Conservation (phyloP, 2,329 filamentous ascomycete genomes). For the Beauveria rudraprayagi region DNA sequence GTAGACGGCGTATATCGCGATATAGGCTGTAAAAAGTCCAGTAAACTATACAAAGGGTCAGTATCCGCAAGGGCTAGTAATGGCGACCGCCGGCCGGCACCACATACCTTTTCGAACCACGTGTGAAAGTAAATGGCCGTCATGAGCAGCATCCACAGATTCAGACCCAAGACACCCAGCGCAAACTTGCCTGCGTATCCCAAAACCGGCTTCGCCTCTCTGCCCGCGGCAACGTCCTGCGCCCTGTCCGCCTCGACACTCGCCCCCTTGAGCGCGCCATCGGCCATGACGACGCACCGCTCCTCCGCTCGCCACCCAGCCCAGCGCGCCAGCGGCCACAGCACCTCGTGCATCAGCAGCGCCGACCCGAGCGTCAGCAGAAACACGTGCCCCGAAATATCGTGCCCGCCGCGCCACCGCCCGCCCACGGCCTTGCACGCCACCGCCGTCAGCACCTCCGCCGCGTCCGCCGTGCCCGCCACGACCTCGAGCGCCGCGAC, state of each 20-base stretch:
- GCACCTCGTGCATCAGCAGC: conserved; percentile 74
- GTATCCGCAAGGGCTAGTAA: background rate
- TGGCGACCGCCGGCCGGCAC: no score
- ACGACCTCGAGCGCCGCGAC: conserved; percentile 40
- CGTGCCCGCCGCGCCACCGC: conserved; percentile 84
- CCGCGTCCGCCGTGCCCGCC: conserved; percentile 37
- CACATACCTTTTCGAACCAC: conserved; percentile 85
- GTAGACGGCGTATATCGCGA: conserved; percentile 42
- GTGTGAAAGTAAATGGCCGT: conserved; percentile 98
- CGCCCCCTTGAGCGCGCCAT: conserved; percentile 57
- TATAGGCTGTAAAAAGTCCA: conserved; percentile 40
- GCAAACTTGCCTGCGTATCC: conserved; percentile 48
- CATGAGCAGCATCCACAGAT: conserved; percentile 96
- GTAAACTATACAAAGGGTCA: conserved; percentile 37
- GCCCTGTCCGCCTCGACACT: conserved; percentile 35
- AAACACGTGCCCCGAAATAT: conserved; percentile 94
- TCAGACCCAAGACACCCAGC: conserved; percentile 57
- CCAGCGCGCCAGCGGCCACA: conserved; percentile 46
- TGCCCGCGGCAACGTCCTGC: conserved; percentile 20
- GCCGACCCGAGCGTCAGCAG: conserved; percentile 77
- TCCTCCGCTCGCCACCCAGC: conserved; percentile 44
- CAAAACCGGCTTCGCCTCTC: conserved; percentile 23
- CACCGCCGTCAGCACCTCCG: conserved; percentile 57
- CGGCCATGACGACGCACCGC: conserved; percentile 54
- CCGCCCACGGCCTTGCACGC: conserved; percentile 80